A percentile compares a stretch with the other conserved stretches of the same genome.
These are phyloP conservation scores for Hydrangea macrophylla DNA, from an alignment of 148 eudicot species.

Conservation along the genomic window DNA sequence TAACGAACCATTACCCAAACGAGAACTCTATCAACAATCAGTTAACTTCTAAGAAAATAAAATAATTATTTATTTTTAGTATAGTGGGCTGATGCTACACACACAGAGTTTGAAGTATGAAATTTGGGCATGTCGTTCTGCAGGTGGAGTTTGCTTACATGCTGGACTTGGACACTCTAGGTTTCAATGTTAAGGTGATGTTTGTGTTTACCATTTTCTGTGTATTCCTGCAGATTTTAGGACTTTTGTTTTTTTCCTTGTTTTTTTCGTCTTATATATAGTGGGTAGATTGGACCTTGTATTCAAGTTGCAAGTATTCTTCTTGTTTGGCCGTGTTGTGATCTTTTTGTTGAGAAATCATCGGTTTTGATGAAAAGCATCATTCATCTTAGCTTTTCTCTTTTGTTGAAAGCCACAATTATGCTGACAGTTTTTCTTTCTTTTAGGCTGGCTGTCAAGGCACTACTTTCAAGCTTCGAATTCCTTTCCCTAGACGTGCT, in stretches of 20 bases:
- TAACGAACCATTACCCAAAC: too few relatives aligned
- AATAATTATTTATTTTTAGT: neutral
- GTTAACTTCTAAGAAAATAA: neutral
- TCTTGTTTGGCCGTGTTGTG: neutral
- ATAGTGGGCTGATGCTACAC: neutral
- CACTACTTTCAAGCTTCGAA: slow-evolving; percentile 72
- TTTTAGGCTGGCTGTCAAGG: slow-evolving; percentile 74
- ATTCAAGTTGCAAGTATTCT: neutral
- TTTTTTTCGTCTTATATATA: neutral
- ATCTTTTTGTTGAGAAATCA: neutral
- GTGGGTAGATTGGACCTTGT: neutral
- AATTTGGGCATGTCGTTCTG: slow-evolving; percentile 13
- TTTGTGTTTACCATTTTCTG: neutral
- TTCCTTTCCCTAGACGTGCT: slow-evolving; percentile 95
- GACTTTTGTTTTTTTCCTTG: neutral
- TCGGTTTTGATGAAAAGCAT: neutral
- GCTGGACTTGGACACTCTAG: slow-evolving; percentile 81
- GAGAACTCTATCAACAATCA: too few relatives aligned
- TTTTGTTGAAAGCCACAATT: neutral
- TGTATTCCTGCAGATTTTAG: neutral
- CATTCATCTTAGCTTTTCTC: neutral
- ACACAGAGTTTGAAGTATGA: neutral
- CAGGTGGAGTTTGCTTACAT: slow-evolving; percentile 94
- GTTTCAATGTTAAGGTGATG: slow-evolving; percentile 90
- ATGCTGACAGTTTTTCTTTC: neutral